These are phyloP conservation scores for Nicotiana obtusifolia DNA, from an alignment of 257 asterid genomes.

Conservation along the genomic window DNA sequence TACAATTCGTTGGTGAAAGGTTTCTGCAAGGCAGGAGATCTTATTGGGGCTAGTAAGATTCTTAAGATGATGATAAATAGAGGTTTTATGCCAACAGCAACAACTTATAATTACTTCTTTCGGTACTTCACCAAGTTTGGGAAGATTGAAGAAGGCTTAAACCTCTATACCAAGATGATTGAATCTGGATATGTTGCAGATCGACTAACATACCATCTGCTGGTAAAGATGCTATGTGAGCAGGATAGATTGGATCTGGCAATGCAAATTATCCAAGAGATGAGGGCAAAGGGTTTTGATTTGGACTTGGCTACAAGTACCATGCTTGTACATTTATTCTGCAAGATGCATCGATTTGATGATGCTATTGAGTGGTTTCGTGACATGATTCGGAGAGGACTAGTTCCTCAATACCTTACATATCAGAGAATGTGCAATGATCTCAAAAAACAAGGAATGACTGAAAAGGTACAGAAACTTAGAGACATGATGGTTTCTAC, in stretches of 20 bases:
- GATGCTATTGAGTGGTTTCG: constrained; percentile 59
- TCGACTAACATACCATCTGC: constrained; percentile 62
- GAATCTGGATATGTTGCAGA: constrained; percentile 62
- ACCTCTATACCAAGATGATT: constrained; percentile 53
- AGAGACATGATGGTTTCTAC: constrained; percentile 51
- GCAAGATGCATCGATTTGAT: constrained; percentile 42
- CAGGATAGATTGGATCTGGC: constrained; percentile 42
- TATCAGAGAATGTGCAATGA: constrained; percentile 47
- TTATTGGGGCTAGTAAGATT: constrained; percentile 60
- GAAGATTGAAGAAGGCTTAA: constrained; percentile 57
- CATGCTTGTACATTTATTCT: constrained; percentile 64
- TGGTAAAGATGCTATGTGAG: constrained; percentile 70
- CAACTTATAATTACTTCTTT: constrained; percentile 70
- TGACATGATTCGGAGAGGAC: constrained; percentile 78
- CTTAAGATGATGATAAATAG: constrained; percentile 61
- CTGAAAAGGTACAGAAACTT: constrained; percentile 42
- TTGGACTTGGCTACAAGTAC: constrained; percentile 74
- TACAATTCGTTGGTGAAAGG: constrained; percentile 82
- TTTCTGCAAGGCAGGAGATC: constrained; percentile 82
- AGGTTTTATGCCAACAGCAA: constrained; percentile 47
- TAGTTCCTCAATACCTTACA: constrained; percentile 79
- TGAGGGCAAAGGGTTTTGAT: constrained; percentile 72
- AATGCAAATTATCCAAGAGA: constrained; percentile 44
- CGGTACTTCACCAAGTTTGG: constrained; percentile 57
- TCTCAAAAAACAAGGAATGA: constrained; percentile 53